phyloP scores from a whole-genome alignment of 306 rosid genomes.

The Malus fusca region DNA sequence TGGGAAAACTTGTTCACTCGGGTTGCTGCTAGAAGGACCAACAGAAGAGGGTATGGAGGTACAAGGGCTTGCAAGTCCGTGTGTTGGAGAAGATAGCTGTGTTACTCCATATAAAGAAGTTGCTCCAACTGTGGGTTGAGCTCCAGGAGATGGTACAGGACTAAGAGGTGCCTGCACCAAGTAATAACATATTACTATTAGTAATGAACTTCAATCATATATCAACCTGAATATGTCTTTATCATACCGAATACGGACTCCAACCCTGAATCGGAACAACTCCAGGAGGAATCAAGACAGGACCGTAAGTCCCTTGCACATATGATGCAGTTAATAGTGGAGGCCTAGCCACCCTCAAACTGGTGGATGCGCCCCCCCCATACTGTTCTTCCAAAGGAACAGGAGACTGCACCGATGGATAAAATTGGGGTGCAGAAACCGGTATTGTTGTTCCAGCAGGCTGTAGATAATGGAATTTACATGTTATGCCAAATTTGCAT shows the following conservation, averaged over 20 bases:
- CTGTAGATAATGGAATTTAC: too few species aligned
- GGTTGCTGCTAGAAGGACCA: slow-evolving; percentile 44
- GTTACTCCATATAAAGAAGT: slow-evolving; percentile 73
- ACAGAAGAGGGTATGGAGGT: slow-evolving; percentile 44
- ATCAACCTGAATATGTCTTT: too few species aligned
- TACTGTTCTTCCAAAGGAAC: slow-evolving; percentile 64
- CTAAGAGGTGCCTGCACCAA: slow-evolving; percentile 75
- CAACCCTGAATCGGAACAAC: slow-evolving; percentile 73
- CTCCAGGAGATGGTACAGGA: slow-evolving; percentile 70
- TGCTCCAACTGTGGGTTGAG: slow-evolving; percentile 66
- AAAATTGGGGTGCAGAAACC: too few species aligned
- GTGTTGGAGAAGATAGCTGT: slow-evolving; percentile 59
- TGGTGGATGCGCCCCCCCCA: slow-evolving; percentile 62
- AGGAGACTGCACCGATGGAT: too few species aligned
- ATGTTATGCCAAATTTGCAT: too few species aligned
- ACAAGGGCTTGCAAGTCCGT: slow-evolving; percentile 61
- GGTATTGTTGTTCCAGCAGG: too few species aligned
- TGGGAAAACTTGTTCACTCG: slow-evolving; percentile 53
- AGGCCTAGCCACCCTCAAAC: slow-evolving; percentile 81
- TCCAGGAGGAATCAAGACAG: slow-evolving; percentile 67
- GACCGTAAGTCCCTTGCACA: slow-evolving; percentile 80
- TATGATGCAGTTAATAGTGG: slow-evolving; percentile 66
- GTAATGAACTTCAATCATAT: not conserved
- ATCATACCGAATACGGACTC: slow-evolving; percentile 78
- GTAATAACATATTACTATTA: not conserved